Percentiles rank a stretch among this genome's conserved stretches.
phyloP scores from a whole-genome alignment of 345 rosid genomes.

The Iberis pinnata region DNA sequence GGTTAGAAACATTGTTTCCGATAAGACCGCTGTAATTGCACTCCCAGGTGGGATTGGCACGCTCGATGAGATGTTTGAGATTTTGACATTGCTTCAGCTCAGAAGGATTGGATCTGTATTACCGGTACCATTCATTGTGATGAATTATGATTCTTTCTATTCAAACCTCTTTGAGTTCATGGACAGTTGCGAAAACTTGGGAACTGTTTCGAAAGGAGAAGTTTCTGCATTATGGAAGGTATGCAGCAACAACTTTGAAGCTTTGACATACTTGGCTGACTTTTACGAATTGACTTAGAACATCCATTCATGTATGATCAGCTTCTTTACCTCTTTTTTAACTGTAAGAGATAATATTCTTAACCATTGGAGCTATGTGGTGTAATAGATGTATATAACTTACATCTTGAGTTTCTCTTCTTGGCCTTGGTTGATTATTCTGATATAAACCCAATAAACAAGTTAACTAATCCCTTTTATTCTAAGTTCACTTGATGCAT shows the following conservation, averaged over 20 bases:
- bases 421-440: no score
- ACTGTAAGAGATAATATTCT: neutral
- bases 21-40: conserved; percentile 71
- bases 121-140: conserved; percentile 74
- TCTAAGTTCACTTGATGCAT: no score
- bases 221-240: conserved; percentile 71
- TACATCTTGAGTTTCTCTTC: no score
- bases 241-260: conserved; percentile 65
- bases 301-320: conserved; percentile 16
- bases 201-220: conserved; percentile 68
- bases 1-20: conserved; percentile 44
- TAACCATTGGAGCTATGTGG: conserved; percentile 2
- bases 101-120: conserved; percentile 67
- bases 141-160: conserved; percentile 81
- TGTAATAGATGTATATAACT: no score
- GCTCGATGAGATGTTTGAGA: conserved; percentile 82
- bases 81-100: conserved; percentile 72
- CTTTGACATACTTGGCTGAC: conserved; percentile 55
- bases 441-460: no score
- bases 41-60: conserved; percentile 93
- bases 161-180: conserved; percentile 70
- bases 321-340: neutral
- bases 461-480: no score
- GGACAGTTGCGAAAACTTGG: conserved; percentile 63
- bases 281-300: conserved; percentile 42